phyloP scores from a whole-genome alignment of 2,329 filamentous ascomycete species.

The Xylariales sp. region DNA sequence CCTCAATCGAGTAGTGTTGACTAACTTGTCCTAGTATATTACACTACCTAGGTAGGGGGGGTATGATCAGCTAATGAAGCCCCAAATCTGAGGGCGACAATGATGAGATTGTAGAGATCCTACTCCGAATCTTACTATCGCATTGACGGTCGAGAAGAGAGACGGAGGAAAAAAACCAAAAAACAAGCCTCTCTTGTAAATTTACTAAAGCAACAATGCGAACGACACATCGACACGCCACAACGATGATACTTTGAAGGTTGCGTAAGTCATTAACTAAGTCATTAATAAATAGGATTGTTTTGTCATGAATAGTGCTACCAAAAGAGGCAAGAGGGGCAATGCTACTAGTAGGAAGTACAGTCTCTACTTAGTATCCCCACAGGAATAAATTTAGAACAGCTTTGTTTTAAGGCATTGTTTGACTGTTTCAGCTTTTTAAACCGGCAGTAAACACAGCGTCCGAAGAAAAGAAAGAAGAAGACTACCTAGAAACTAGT shows the following conservation, averaged over 20 bases:
- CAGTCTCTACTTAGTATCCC: background rate
- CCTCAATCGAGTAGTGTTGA: constrained; percentile 1
- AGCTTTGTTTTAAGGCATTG: constrained; percentile 11
- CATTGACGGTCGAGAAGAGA: constrained; percentile 13
- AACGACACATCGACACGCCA: background rate
- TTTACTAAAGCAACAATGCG: background rate
- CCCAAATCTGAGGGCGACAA: too few relatives aligned
- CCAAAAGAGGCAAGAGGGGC: constrained; percentile 29
- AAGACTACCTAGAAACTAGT: background rate
- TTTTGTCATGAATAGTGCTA: constrained; percentile 9
- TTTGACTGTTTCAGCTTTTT: constrained; percentile 32
- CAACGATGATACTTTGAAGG: background rate
- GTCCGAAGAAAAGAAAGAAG: too few relatives aligned
- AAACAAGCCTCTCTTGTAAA: too few relatives aligned
- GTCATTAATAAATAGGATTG: constrained; percentile 3
- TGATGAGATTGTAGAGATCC: background rate
- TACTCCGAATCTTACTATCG: constrained; percentile 7
- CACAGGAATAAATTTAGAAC: constrained; percentile 33
- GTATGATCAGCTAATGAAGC: background rate
- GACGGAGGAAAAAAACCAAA: too few relatives aligned
- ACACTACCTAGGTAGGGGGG: background rate
- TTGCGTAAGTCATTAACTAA: background rate
- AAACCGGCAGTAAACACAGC: background rate
- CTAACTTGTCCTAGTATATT: constrained; percentile 1
- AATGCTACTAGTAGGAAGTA: background rate